phyloP scores from a whole-genome alignment of 2,329 filamentous ascomycete genomes.

The Atkinsonella texensis region DNA sequence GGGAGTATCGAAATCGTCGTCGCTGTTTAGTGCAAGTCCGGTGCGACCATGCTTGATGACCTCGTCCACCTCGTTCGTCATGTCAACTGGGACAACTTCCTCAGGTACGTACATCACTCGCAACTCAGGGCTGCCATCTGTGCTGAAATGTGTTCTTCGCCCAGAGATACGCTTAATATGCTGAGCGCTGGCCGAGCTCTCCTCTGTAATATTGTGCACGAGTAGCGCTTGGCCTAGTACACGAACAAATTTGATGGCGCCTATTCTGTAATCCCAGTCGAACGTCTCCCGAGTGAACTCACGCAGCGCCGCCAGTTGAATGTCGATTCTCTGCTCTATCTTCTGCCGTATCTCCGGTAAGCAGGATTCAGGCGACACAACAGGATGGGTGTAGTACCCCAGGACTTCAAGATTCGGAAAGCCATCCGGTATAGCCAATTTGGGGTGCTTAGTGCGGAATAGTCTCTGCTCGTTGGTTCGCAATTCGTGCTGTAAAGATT shows the following conservation, averaged over 20 bases:
- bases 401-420: slow-evolving; percentile 75
- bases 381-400: slow-evolving; percentile 77
- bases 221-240: slow-evolving; percentile 69
- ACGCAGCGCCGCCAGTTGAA: slow-evolving; percentile 43
- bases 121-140: slow-evolving; percentile 64
- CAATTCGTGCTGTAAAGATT: slow-evolving; percentile 61
- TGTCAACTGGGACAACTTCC: slow-evolving; percentile 64
- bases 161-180: slow-evolving; percentile 57
- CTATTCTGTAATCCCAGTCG: slow-evolving; percentile 69
- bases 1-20: slow-evolving; percentile 47
- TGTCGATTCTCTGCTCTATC: slow-evolving; percentile 12
- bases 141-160: slow-evolving; percentile 57
- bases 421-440: slow-evolving; percentile 60
- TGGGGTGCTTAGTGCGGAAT: slow-evolving; percentile 66
- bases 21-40: slow-evolving; percentile 49
- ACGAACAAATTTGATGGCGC: slow-evolving; percentile 74
- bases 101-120: slow-evolving; percentile 67
- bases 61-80: slow-evolving; percentile 59
- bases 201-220: slow-evolving; percentile 37
- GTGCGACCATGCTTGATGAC: slow-evolving; percentile 36
- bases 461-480: slow-evolving; percentile 70
- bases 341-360: slow-evolving; percentile 16
- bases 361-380: slow-evolving; percentile 55
- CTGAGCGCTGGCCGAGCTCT: slow-evolving; percentile 18
- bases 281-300: slow-evolving; percentile 69